Conservation (phyloP, 306 rosid species). For the Vachellia pachyceras region DNA sequence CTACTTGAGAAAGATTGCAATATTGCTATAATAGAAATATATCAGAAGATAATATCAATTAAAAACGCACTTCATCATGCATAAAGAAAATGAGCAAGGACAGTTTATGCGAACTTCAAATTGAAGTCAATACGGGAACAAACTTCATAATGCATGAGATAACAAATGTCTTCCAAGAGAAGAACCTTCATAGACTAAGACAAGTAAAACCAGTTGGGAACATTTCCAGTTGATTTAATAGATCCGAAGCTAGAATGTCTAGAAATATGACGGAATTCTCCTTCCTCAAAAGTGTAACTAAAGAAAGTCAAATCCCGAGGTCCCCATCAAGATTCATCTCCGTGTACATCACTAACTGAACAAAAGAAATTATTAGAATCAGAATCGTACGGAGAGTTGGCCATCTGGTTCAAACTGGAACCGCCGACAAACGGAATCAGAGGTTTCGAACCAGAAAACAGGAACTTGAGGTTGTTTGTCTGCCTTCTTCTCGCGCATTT, state of each 20-base stretch:
- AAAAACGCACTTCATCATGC: background rate
- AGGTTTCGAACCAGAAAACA: constrained; percentile 69
- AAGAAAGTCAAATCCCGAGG: background rate
- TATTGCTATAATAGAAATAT: background rate
- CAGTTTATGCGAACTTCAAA: background rate
- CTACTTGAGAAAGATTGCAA: background rate
- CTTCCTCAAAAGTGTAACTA: background rate
- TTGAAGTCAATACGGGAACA: background rate
- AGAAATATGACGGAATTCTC: background rate
- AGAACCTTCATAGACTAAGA: constrained; percentile 1
- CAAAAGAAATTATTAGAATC: background rate
- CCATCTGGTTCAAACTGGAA: constrained; percentile 63
- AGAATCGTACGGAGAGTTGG: constrained; percentile 67
- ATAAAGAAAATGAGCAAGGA: background rate
- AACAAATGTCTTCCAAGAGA: background rate
- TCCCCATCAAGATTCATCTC: background rate
- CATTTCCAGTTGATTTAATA: background rate
- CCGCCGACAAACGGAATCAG: constrained; percentile 64
- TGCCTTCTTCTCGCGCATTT: constrained; percentile 50
- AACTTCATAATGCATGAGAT: background rate
- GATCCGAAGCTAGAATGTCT: background rate
- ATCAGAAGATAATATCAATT: background rate
- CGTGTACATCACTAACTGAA: background rate
- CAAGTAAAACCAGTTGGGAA: background rate
- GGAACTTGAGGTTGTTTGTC: constrained; percentile 49